phyloP scores from a whole-genome alignment of 352 stramenopile genomes.

The Globisporangium megalacanthum region DNA sequence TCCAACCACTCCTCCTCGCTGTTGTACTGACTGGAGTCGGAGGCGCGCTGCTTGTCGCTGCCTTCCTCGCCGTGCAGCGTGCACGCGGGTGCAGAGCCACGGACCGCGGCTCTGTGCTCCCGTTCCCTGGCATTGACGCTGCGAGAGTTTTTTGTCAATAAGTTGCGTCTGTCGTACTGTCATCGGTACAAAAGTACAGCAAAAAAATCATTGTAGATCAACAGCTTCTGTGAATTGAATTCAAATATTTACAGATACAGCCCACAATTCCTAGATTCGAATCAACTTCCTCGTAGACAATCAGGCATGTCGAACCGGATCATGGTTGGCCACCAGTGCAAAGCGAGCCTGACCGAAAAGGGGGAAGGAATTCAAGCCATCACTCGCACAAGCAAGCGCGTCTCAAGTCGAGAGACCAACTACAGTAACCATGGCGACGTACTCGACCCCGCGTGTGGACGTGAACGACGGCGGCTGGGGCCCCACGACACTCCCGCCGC shows the following conservation, averaged over 20 bases:
- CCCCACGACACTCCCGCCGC: conserved; percentile 77
- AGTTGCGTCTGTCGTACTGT: too few species aligned
- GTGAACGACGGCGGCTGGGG: conserved; percentile 83
- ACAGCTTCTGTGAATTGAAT: too few species aligned
- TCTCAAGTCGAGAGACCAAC: neutral
- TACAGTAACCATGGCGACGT: conserved; percentile 65
- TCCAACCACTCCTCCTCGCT: conserved; percentile 25
- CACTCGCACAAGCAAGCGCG: too few species aligned
- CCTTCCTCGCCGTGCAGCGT: conserved; percentile 16
- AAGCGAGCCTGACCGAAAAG: neutral
- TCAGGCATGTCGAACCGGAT: neutral
- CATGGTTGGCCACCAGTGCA: conserved; percentile 1
- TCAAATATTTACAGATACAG: too few species aligned
- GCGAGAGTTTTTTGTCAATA: too few species aligned
- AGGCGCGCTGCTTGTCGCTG: conserved; percentile 30
- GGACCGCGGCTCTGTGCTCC: neutral
- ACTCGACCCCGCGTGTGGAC: conserved; percentile 70
- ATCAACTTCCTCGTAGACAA: neutral
- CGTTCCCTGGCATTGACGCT: too few species aligned
- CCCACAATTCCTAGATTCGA: neutral
- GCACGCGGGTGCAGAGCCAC: conserved; percentile 6
- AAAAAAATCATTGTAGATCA: too few species aligned
- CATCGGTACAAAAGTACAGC: too few species aligned
- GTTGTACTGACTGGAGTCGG: conserved; percentile 29
- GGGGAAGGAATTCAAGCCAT: neutral